Conservation (phyloP, 176 grass and related monocot species). For the sorghum (Sorghum bicolor) region Sorghum_bicolor_NCBIv3 NC_012873.2:67257001-67257500, state of each 20-base stretch:
- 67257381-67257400: slow-evolving; percentile 67
- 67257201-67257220: slow-evolving; percentile 59
- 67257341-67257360: slow-evolving; percentile 56
- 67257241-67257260: slow-evolving; percentile 66
- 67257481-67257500: neutral
- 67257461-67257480: neutral
- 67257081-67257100: slow-evolving; percentile 86
- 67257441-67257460: neutral
- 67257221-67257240: slow-evolving; percentile 78
- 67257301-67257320: slow-evolving; percentile 75
- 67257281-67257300: slow-evolving; percentile 82
- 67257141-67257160: neutral
- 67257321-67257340: slow-evolving; percentile 63
- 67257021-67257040: slow-evolving; percentile 48
- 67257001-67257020: neutral
- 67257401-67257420: slow-evolving; percentile 91
- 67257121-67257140: neutral
- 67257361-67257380: slow-evolving; percentile 84
- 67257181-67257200: neutral
- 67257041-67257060: slow-evolving; percentile 88
- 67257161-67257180: neutral
- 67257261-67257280: slow-evolving; percentile 78
- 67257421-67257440: neutral
- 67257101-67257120: slow-evolving; percentile 69
- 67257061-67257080: slow-evolving; percentile 73